These are phyloP conservation scores for Linum lewisii DNA, from an alignment of 345 rosid genomes.

Conservation along the genomic window DNA sequence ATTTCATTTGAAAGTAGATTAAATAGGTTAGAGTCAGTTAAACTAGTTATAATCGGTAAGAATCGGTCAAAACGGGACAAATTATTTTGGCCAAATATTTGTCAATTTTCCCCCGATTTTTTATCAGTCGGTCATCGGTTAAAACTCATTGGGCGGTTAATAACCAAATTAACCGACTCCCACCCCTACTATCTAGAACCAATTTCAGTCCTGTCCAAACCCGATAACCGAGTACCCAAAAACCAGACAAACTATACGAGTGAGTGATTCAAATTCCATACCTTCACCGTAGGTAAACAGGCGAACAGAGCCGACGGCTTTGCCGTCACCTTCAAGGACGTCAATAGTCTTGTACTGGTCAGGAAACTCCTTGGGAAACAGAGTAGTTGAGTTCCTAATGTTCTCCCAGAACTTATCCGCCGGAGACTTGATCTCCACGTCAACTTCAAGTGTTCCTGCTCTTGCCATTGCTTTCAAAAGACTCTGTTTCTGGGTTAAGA, in stretches of 20 bases:
- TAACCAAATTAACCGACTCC: too few relatives aligned
- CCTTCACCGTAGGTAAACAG: slow-evolving; percentile 63
- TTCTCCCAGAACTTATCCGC: slow-evolving; percentile 55
- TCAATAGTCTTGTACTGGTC: slow-evolving; percentile 71
- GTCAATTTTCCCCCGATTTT: too few relatives aligned
- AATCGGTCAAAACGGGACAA: too few relatives aligned
- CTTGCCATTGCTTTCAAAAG: slow-evolving; percentile 33
- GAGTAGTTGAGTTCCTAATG: slow-evolving; percentile 51
- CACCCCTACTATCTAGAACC: too few relatives aligned
- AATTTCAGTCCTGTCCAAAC: too few relatives aligned
- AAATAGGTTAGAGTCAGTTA: too few relatives aligned
- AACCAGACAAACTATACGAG: not conserved
- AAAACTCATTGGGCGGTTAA: too few relatives aligned
- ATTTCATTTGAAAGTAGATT: too few relatives aligned
- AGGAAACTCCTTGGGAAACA: slow-evolving; percentile 63
- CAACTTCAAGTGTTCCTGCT: slow-evolving; percentile 53
- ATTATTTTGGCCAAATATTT: too few relatives aligned
- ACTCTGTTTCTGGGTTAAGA: not conserved
- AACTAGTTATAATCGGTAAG: too few relatives aligned
- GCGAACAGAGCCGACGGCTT: slow-evolving; percentile 64
- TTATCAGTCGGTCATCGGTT: too few relatives aligned
- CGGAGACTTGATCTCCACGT: slow-evolving; percentile 57
- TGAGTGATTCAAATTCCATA: slow-evolving; percentile 6
- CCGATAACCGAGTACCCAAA: too few relatives aligned
- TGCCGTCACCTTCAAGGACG: slow-evolving; percentile 80